Percentiles rank a stretch among this genome's conserved stretches.
Evolutionary conservation across 1,284 basidiomycete genomes (phyloP).

Genomic region (Ganoderma lucidum): DNA sequence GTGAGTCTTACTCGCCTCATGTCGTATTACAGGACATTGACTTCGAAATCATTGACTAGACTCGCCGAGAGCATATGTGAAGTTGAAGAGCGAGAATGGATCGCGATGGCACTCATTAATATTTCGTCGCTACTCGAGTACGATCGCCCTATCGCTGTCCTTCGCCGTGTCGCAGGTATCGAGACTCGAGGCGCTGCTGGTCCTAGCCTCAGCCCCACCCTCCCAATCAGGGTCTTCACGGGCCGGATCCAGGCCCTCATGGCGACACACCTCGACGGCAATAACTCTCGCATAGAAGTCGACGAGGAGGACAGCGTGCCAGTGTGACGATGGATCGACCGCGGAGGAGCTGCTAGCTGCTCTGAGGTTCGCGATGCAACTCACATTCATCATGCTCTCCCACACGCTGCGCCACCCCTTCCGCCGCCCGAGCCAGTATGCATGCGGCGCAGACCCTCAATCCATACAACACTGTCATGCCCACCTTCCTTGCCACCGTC

Average conservation of each 20-base stretch:
- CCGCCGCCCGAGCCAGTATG: too few relatives aligned
- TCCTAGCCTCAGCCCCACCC: slow-evolving; percentile 32
- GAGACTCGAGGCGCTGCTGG: slow-evolving; percentile 38
- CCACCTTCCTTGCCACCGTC: too few relatives aligned
- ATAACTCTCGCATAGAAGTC: slow-evolving; percentile 74
- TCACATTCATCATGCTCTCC: too few relatives aligned
- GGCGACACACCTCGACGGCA: slow-evolving; percentile 47
- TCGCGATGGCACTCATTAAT: slow-evolving; percentile 93
- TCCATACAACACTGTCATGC: too few relatives aligned
- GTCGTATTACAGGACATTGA: neutral
- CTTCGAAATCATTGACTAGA: slow-evolving; percentile 48
- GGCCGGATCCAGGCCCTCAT: slow-evolving; percentile 45
- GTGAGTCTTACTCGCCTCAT: slow-evolving; percentile 48
- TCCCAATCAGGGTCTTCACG: slow-evolving; percentile 24
- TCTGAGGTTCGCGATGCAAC: too few relatives aligned
- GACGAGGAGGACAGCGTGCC: slow-evolving; percentile 71
- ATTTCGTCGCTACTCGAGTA: slow-evolving; percentile 89
- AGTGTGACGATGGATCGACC: neutral
- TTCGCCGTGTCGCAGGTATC: slow-evolving; percentile 65
- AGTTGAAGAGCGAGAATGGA: slow-evolving; percentile 90
- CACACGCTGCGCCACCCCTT: too few relatives aligned
- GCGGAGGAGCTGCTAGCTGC: too few relatives aligned
- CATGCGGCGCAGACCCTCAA: too few relatives aligned
- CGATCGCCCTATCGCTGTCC: slow-evolving; percentile 77
- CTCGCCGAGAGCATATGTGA: slow-evolving; percentile 84